phyloP scores from a whole-genome alignment of 306 rosid genomes.

The Myrica gale region DNA sequence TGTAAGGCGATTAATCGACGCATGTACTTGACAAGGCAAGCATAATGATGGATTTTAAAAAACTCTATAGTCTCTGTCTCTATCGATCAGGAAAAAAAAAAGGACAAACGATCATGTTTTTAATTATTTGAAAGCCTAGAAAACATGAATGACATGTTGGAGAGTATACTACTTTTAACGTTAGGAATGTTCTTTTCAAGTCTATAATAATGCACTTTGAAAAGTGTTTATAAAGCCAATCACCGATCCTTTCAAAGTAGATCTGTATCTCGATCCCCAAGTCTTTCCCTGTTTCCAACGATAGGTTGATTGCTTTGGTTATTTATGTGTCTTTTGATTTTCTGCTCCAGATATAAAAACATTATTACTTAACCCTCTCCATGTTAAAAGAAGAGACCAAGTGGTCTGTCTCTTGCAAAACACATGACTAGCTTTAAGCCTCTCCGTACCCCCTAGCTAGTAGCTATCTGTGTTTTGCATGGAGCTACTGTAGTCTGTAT shows the following conservation, averaged over 20 bases:
- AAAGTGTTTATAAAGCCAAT: conserved; percentile 70
- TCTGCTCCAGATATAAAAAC: conserved; percentile 28
- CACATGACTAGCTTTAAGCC: conserved; percentile 19
- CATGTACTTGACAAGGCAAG: not conserved
- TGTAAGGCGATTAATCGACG: too few species aligned
- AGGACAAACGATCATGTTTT: not conserved
- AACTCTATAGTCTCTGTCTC: not conserved
- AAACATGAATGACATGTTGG: conserved; percentile 44
- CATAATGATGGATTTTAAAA: not conserved
- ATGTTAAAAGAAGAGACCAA: conserved; percentile 53
- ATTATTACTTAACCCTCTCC: conserved; percentile 15
- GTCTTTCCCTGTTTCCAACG: conserved; percentile 79
- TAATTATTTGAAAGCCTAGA: conserved; percentile 31
- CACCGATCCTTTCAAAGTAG: conserved; percentile 53
- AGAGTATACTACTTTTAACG: conserved; percentile 68
- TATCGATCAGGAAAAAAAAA: not conserved
- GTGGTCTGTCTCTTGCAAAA: conserved; percentile 26
- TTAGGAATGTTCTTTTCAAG: conserved; percentile 63
- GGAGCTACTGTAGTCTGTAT: conserved; percentile 15
- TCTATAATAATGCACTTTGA: conserved; percentile 35
- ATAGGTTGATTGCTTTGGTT: conserved; percentile 52
- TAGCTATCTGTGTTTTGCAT: conserved; percentile 5
- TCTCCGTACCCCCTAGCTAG: conserved; percentile 25
- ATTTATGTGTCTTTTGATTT: conserved; percentile 41
- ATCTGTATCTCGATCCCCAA: conserved; percentile 46